These are phyloP conservation scores for Mycena capillaripes DNA, from an alignment of 768 basidiomycete genomes.

Conservation along the genomic window DNA sequence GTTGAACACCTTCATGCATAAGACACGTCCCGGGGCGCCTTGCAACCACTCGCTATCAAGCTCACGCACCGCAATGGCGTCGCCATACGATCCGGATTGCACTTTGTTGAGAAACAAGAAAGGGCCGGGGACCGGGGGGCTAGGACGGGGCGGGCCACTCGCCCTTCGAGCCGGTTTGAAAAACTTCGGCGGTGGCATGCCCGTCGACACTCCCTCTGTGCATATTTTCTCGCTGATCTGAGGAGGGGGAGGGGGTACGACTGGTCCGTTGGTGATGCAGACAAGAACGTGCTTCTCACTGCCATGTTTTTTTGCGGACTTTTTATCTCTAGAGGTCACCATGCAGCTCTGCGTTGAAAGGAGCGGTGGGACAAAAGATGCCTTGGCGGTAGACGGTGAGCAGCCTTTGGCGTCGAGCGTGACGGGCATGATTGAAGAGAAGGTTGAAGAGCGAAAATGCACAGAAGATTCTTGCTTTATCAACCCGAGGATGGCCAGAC, in stretches of 20 bases:
- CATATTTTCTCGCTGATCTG: constrained; percentile 4
- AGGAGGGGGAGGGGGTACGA: background rate
- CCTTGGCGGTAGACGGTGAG: constrained; percentile 13
- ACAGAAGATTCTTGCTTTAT: background rate
- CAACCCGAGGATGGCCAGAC: background rate
- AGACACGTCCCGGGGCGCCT: constrained; percentile 41
- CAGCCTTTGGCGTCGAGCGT: constrained; percentile 21
- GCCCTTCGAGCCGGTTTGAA: constrained; percentile 16
- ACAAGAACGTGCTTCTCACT: constrained; percentile 27
- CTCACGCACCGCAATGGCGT: constrained; percentile 39
- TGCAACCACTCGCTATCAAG: constrained; percentile 32
- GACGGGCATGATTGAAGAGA: constrained; percentile 24
- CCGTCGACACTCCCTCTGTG: background rate
- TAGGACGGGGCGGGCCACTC: background rate
- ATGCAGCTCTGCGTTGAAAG: constrained; percentile 23
- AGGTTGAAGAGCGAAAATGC: background rate
- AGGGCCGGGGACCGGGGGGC: constrained; percentile 41
- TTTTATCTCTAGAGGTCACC: background rate
- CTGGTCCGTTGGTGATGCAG: constrained; percentile 27
- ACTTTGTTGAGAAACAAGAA: constrained; percentile 47
- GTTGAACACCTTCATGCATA: constrained; percentile 56
- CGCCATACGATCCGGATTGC: constrained; percentile 31
- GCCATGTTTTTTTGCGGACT: constrained; percentile 12
- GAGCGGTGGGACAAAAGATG: constrained; percentile 21
- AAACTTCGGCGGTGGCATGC: constrained; percentile 6